A percentile compares a stretch with the other conserved stretches of the same genome.
phyloP scores from a whole-genome alignment of 73 alveolate genomes.

The Tetrahymena thermophila region DNA sequence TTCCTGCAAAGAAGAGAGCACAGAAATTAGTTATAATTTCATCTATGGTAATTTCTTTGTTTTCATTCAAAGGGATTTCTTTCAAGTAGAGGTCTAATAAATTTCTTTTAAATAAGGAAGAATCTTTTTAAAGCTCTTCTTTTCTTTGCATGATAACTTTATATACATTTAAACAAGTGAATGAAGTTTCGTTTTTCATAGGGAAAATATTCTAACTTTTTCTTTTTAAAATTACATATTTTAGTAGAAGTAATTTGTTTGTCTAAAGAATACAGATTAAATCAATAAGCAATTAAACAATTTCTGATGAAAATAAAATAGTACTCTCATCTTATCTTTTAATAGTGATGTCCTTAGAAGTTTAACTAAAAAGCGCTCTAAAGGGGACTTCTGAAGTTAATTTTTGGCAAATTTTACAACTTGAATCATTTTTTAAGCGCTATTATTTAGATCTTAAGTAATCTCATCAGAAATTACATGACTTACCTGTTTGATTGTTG shows the following conservation, averaged over 20 bases:
- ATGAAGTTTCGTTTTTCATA: too few relatives aligned
- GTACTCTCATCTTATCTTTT: not conserved
- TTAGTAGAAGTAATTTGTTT: not conserved
- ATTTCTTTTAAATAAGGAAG: not conserved
- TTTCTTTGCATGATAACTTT: not conserved
- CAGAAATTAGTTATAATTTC: not conserved
- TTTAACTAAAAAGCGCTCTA: not conserved
- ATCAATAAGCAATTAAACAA: not conserved
- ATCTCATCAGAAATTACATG: too few relatives aligned
- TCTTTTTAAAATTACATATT: too few relatives aligned
- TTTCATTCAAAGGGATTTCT: not conserved
- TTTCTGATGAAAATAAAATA: not conserved
- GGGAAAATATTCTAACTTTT: not conserved
- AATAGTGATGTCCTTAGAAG: not conserved
- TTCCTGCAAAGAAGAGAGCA: not conserved
- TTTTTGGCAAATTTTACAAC: not conserved
- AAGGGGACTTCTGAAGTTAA: not conserved
- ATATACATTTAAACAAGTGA: not conserved
- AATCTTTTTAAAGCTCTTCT: not conserved
- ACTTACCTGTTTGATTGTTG: too few relatives aligned
- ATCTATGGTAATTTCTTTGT: not conserved
- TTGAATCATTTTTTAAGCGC: not conserved
- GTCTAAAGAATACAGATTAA: not conserved
- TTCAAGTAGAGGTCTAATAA: not conserved
- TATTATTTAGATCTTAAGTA: too few relatives aligned